Evolutionary conservation across 306 rosid species (phyloP).

Genomic region (Ochetophila trinervis): DNA sequence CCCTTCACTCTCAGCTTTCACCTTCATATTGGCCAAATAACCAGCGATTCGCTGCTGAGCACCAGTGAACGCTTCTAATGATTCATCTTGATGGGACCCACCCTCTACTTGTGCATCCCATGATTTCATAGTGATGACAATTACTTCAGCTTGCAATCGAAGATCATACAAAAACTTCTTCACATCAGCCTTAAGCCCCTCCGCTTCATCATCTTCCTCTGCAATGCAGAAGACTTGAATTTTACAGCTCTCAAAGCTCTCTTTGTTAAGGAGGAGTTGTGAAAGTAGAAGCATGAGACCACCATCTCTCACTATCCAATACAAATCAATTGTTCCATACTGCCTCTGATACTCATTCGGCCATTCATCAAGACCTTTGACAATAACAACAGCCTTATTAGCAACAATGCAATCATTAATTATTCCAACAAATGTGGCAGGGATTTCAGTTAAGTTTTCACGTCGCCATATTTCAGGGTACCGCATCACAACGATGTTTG

Average conservation of each 20-base stretch:
- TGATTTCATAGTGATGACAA: conserved; percentile 77
- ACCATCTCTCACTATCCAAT: conserved; percentile 98
- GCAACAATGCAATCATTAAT: conserved; percentile 95
- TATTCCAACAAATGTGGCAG: conserved; percentile 83
- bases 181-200: conserved; percentile 87
- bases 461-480: conserved; percentile 99
- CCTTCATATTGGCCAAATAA: conserved; percentile 66
- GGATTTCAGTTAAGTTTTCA: conserved; percentile 88
- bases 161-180: conserved; percentile 95
- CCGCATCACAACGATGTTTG: conserved; percentile 96
- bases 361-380: conserved; percentile 98
- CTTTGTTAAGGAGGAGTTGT: conserved; percentile 94
- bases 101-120: conserved; percentile 72
- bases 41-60: conserved; percentile 65
- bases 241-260: conserved; percentile 89
- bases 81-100: conserved; percentile 72
- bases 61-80: conserved; percentile 59
- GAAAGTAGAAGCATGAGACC: conserved; percentile 99
- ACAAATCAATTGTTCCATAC: conserved; percentile 92
- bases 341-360: conserved; percentile 95
- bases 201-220: conserved; percentile 92
- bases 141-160: conserved; percentile 97
- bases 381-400: conserved; percentile 96
- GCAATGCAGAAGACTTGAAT: conserved; percentile 99
- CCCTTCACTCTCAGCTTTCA: conserved; percentile 48